Evolutionary conservation across 495 filamentous ascomycete genomes (phyloP).

Genomic region (Hyaloscypha bicolor): DNA sequence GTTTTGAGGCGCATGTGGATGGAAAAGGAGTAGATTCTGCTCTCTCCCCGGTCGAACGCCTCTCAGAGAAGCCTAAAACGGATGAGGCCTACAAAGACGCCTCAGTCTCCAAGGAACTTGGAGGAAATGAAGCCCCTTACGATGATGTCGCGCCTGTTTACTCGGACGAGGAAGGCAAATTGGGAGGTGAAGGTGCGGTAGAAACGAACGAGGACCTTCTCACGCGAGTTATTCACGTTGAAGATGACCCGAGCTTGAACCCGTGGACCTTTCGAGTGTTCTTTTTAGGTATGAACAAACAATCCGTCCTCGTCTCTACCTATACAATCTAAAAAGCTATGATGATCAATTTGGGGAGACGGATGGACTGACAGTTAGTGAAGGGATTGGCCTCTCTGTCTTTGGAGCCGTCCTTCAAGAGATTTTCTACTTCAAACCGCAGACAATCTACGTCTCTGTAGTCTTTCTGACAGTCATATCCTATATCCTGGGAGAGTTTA

Average conservation of each 20-base stretch:
- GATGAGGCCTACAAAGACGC: neutral
- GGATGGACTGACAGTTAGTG: neutral
- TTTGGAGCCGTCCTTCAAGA: conserved; percentile 19
- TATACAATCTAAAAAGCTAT: too few species aligned
- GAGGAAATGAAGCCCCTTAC: neutral
- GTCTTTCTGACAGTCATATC: conserved; percentile 47
- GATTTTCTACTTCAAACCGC: conserved; percentile 53
- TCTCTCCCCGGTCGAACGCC: neutral
- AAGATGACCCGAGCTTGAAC: conserved; percentile 15
- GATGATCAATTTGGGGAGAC: too few species aligned
- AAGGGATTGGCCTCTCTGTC: conserved; percentile 23
- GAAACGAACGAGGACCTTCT: conserved; percentile 8
- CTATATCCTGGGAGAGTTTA: conserved; percentile 38
- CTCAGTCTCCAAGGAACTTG: too few species aligned
- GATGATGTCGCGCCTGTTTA: neutral
- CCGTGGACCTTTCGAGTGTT: conserved; percentile 18
- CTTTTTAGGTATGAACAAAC: conserved; percentile 10
- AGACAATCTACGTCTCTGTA: conserved; percentile 43
- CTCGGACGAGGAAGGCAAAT: neutral
- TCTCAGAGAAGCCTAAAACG: neutral
- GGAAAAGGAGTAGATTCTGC: neutral
- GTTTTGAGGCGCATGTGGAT: neutral
- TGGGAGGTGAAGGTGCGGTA: neutral
- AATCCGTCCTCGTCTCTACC: too few species aligned
- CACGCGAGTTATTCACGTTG: conserved; percentile 15